Evolutionary conservation across 768 basidiomycete genomes (phyloP).

Genomic region (Leccinum barrowsii): DNA sequence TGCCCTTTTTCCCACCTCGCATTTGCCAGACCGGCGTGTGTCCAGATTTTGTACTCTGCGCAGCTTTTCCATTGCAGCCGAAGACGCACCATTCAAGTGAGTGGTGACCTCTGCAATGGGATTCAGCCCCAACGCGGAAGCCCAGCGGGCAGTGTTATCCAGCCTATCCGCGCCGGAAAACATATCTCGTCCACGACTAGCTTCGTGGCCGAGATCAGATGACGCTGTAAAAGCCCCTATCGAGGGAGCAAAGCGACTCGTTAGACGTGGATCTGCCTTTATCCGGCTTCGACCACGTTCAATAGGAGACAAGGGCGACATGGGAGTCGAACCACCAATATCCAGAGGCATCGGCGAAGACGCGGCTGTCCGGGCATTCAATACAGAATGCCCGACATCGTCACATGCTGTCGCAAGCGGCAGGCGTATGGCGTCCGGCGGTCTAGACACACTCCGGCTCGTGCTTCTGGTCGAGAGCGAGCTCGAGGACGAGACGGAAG

Average conservation of each 20-base stretch:
- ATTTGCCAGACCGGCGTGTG: neutral
- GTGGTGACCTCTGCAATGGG: constrained; percentile 22
- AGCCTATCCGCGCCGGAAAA: constrained; percentile 21
- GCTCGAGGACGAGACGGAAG: constrained; percentile 39
- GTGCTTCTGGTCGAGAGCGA: constrained; percentile 37
- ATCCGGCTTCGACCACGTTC: constrained; percentile 29
- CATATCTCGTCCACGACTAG: constrained; percentile 17
- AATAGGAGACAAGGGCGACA: constrained; percentile 20
- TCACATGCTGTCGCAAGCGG: constrained; percentile 26
- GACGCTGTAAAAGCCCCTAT: constrained; percentile 21
- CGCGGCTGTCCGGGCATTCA: constrained; percentile 13
- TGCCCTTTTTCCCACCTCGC: constrained; percentile 18
- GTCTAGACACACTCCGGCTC: constrained; percentile 42
- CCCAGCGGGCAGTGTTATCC: constrained; percentile 29
- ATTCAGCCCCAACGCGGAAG: constrained; percentile 20
- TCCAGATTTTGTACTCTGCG: constrained; percentile 18
- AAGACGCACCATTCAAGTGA: constrained; percentile 11
- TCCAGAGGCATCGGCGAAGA: constrained; percentile 26
- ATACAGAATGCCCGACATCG: constrained; percentile 20
- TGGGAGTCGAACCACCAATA: constrained; percentile 21
- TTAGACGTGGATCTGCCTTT: constrained; percentile 13
- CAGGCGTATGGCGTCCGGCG: constrained; percentile 24
- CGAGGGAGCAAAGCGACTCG: constrained; percentile 21
- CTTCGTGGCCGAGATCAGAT: constrained; percentile 23
- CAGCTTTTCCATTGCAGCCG: constrained; percentile 19